These are phyloP conservation scores for Fusarium pilosicola DNA, from an alignment of 2,329 filamentous ascomycete species.

Conservation along the genomic window DNA sequence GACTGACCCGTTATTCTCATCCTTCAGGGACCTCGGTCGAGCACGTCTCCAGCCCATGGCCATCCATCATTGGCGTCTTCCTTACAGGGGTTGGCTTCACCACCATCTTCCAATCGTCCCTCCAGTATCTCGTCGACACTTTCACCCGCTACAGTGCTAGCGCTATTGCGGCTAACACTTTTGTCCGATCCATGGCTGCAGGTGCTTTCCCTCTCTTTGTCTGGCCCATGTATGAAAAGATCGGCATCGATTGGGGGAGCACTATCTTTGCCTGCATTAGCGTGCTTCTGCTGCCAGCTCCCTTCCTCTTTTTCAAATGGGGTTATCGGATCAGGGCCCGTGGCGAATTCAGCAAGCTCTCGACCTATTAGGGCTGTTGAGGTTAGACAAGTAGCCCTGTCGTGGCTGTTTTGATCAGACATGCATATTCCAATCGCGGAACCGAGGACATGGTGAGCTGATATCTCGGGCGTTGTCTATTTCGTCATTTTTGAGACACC, in stretches of 20 bases:
- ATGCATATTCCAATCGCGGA: background rate
- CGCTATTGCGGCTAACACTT: background rate
- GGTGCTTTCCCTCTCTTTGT: background rate
- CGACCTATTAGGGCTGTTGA: background rate
- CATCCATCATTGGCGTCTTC: background rate
- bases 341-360: background rate
- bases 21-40: background rate
- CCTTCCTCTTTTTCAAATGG: conserved; percentile 1
- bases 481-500: background rate
- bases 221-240: background rate
- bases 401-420: background rate
- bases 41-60: background rate
- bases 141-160: background rate
- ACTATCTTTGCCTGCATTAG: background rate
- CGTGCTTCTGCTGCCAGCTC: background rate
- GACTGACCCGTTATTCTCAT: background rate
- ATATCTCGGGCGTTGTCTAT: background rate
- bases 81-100: background rate
- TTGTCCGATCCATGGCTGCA: background rate
- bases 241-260: background rate
- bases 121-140: background rate
- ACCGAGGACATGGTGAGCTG: background rate
- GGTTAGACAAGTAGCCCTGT: background rate
- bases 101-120: background rate
- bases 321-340: background rate